These are phyloP conservation scores for Juncus inflexus DNA, from an alignment of 176 grass and related monocot genomes.

Conservation along the genomic window DNA sequence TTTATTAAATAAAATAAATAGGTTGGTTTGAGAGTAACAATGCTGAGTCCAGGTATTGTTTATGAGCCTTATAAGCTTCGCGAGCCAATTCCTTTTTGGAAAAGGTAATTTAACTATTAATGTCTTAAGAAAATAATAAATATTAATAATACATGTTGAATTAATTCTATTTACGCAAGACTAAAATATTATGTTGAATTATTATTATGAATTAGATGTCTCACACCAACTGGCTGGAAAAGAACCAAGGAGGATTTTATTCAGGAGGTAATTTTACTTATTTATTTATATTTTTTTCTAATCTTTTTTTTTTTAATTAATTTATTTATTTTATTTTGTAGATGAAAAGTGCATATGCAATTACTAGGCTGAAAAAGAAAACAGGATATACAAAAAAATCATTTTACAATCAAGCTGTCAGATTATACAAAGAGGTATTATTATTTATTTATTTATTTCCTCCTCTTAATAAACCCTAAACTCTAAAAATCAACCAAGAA, in stretches of 20 bases:
- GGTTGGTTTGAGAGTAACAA: slow-evolving; percentile 60
- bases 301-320: slow-evolving; percentile 9
- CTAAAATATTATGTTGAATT: slow-evolving; percentile 29
- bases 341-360: slow-evolving; percentile 96
- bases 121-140: background rate
- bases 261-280: slow-evolving; percentile 54
- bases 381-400: slow-evolving; percentile 78
- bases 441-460: background rate
- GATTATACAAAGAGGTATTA: slow-evolving; percentile 84
- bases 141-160: slow-evolving; percentile 1
- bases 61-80: slow-evolving; percentile 68
- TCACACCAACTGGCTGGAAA: slow-evolving; percentile 88
- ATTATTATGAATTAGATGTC: slow-evolving; percentile 72
- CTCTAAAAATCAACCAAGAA: background rate
- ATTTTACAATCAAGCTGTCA: slow-evolving; percentile 84
- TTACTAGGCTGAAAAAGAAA: slow-evolving; percentile 73
- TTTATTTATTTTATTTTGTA: slow-evolving; percentile 21
- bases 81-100: slow-evolving; percentile 84
- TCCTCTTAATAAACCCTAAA: slow-evolving; percentile 7
- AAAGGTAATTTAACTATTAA: slow-evolving; percentile 37
- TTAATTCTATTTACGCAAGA: background rate
- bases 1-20: slow-evolving; percentile 29
- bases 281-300: slow-evolving; percentile 25
- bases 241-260: slow-evolving; percentile 93
- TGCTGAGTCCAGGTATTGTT: slow-evolving; percentile 86